Percentiles rank a stretch among this genome's conserved stretches.
phyloP scores from a whole-genome alignment of 2,329 filamentous ascomycete species.

The Colletotrichum sp. region DNA sequence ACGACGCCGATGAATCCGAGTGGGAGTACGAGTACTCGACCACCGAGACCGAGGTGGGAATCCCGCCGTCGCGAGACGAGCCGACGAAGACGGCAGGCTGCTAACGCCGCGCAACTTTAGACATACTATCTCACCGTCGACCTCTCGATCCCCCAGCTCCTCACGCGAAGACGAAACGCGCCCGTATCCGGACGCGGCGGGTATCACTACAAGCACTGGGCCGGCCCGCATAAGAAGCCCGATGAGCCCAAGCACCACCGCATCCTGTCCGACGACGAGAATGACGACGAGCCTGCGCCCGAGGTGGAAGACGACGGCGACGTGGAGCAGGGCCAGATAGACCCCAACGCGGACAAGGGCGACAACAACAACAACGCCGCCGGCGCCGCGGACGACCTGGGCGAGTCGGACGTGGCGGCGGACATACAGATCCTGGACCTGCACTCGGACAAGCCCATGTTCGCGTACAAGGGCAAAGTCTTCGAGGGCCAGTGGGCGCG shows the following conservation, averaged over 20 bases:
- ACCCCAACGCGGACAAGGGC: slow-evolving; percentile 18
- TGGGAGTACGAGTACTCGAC: slow-evolving; percentile 73
- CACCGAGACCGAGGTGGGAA: slow-evolving; percentile 64
- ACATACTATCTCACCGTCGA: slow-evolving; percentile 70
- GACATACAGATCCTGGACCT: slow-evolving; percentile 84
- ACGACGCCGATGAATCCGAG: slow-evolving; percentile 59
- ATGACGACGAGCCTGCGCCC: slow-evolving; percentile 22
- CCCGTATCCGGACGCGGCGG: slow-evolving; percentile 42
- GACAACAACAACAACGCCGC: slow-evolving; percentile 5
- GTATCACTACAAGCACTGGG: slow-evolving; percentile 50
- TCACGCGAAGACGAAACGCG: slow-evolving; percentile 34
- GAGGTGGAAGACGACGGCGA: slow-evolving; percentile 32
- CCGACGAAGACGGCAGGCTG: background rate
- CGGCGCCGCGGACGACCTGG: slow-evolving; percentile 22
- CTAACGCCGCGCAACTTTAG: slow-evolving; percentile 36
- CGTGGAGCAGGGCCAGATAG: slow-evolving; percentile 15
- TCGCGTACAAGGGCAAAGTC: slow-evolving; percentile 79
- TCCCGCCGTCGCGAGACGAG: background rate
- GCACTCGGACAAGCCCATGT: slow-evolving; percentile 75
- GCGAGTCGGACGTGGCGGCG: slow-evolving; percentile 25
- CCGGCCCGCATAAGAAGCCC: slow-evolving; percentile 31
- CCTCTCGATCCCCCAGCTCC: slow-evolving; percentile 65
- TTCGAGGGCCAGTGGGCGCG: slow-evolving; percentile 84
- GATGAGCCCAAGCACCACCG: slow-evolving; percentile 23
- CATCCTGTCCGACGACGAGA: slow-evolving; percentile 27